Percentiles rank a stretch among this genome's conserved stretches.
Conservation (phyloP, 345 rosid species). For the Anacardium occidentale region DNA sequence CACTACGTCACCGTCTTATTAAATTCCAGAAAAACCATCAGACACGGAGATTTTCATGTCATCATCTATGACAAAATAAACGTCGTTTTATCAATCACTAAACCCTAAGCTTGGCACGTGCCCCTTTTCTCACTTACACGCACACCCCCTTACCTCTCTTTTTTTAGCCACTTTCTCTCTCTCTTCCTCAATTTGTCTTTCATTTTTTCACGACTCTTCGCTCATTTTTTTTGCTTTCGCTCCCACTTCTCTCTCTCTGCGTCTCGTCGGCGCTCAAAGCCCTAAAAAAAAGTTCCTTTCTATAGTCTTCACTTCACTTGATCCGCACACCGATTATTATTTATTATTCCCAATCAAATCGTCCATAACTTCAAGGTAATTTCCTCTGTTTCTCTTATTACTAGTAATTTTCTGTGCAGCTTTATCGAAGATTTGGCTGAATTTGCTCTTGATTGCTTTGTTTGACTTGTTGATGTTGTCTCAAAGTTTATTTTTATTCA, state of each 20-base stretch:
- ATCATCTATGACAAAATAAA: constrained; percentile 1
- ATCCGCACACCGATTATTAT: constrained; percentile 1
- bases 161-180: constrained; percentile 23
- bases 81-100: background rate
- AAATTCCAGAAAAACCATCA: background rate
- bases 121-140: constrained; percentile 28
- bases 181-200: background rate
- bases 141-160: constrained; percentile 26
- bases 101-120: constrained; percentile 39
- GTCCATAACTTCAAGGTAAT: constrained; percentile 17
- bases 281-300: background rate
- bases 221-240: background rate
- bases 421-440: background rate
- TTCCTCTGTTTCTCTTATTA: background rate
- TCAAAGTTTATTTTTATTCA: background rate
- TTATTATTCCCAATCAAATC: background rate
- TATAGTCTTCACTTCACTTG: background rate
- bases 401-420: background rate
- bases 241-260: constrained; percentile 19
- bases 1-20: background rate
- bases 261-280: constrained; percentile 41
- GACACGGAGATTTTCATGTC: background rate
- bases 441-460: background rate
- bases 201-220: constrained; percentile 19
- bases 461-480: background rate